These are phyloP conservation scores for Verticillium tricorpus DNA, from an alignment of 2,329 filamentous ascomycete species.

Conservation along the genomic window DNA sequence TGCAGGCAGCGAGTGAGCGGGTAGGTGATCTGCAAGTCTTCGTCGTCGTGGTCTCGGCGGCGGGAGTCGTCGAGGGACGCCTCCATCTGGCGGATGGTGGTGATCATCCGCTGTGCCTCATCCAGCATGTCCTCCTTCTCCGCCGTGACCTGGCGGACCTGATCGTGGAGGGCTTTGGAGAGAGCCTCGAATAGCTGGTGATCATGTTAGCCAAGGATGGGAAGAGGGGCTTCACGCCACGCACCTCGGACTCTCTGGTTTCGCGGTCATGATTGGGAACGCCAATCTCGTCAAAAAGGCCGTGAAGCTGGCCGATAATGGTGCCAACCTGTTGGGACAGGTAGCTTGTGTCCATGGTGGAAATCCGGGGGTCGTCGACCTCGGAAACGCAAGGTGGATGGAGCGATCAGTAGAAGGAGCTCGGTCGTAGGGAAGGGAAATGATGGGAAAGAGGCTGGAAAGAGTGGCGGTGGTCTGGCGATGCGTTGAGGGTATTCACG, in stretches of 20 bases:
- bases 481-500: conserved; percentile 10
- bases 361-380: not conserved
- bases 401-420: not conserved
- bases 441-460: not conserved
- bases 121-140: conserved; percentile 92
- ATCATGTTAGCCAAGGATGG: not conserved
- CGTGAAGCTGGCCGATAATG: conserved; percentile 89
- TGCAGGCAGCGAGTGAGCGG: conserved; percentile 79
- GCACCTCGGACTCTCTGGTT: conserved; percentile 80
- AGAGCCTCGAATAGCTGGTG: conserved; percentile 83
- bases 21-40: conserved; percentile 73
- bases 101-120: conserved; percentile 81
- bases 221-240: conserved; percentile 18
- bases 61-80: conserved; percentile 75
- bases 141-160: conserved; percentile 75
- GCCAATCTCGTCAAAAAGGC: conserved; percentile 95
- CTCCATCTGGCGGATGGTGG: conserved; percentile 90
- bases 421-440: not conserved
- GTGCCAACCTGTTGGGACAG: conserved; percentile 91
- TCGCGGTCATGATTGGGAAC: conserved; percentile 93
- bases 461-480: not conserved
- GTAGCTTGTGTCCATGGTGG: conserved; percentile 80
- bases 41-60: conserved; percentile 59
- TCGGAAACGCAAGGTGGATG: not conserved
- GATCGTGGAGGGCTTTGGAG: conserved; percentile 86